Evolutionary conservation across 345 rosid species (phyloP).

Genomic region (Dimocarpus longan): DNA sequence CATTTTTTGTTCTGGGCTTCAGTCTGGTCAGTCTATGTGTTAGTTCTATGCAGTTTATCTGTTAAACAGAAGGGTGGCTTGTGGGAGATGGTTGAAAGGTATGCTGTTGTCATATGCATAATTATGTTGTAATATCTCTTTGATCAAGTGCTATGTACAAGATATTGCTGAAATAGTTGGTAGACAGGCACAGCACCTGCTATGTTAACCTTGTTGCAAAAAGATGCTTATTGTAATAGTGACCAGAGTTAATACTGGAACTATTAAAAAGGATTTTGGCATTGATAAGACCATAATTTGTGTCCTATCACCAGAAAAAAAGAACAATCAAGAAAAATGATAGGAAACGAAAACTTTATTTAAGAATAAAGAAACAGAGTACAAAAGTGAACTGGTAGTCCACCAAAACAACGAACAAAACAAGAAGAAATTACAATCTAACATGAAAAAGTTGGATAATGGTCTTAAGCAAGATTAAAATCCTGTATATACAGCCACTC

Average conservation of each 20-base stretch:
- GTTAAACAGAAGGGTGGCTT: slow-evolving; percentile 69
- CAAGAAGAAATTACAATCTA: neutral
- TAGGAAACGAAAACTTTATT: no score
- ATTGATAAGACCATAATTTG: neutral
- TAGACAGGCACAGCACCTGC: neutral
- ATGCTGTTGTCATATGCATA: slow-evolving; percentile 14
- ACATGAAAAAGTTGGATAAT: neutral
- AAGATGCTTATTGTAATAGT: neutral
- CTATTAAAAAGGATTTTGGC: neutral
- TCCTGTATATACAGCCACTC: neutral
- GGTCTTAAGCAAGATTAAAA: neutral
- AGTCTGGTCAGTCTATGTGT: slow-evolving; percentile 67
- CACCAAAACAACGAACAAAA: no score
- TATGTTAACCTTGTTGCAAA: neutral
- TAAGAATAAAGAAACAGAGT: no score
- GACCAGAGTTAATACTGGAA: neutral
- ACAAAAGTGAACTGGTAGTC: no score
- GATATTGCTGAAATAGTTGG: neutral
- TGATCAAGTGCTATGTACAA: slow-evolving; percentile 1
- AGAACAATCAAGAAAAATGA: no score
- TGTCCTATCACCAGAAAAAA: no score
- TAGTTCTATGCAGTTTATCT: slow-evolving; percentile 66
- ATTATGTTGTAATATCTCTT: slow-evolving; percentile 6
- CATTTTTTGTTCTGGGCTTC: slow-evolving; percentile 72
- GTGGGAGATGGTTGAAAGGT: slow-evolving; percentile 88